phyloP scores from a whole-genome alignment of 192 early-diverging fungal genomes.

The Mortierella hygrophila region DNA sequence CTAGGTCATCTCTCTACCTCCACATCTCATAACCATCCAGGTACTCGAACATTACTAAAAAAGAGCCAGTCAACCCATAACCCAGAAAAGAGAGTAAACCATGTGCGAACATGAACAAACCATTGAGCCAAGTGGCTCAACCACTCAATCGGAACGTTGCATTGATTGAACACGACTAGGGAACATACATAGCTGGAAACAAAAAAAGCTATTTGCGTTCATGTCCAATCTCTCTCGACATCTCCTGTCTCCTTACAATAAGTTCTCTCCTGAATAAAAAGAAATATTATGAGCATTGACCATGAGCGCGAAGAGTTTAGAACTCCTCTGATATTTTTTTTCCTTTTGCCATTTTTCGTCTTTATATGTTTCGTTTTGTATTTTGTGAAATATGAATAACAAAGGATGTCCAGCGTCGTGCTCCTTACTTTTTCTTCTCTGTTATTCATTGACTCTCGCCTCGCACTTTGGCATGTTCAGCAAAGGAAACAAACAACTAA shows the following conservation, averaged over 20 bases:
- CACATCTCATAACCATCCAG: too few species aligned
- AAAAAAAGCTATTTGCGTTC: neutral
- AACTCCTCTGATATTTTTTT: neutral
- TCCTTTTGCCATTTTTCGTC: neutral
- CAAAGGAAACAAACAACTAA: neutral
- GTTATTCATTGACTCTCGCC: neutral
- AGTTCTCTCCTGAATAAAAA: conserved; percentile 5
- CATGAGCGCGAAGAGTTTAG: neutral
- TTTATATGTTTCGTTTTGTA: neutral
- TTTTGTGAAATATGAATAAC: neutral
- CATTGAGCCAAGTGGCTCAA: neutral
- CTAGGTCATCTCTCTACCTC: too few species aligned
- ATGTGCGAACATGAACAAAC: neutral
- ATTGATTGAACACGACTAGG: neutral
- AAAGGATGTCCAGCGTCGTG: neutral
- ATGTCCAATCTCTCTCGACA: neutral
- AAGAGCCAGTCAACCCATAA: neutral
- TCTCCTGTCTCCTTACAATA: neutral
- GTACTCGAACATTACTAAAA: neutral
- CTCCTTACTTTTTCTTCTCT: neutral
- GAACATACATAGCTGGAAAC: neutral
- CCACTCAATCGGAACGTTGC: neutral
- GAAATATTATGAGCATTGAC: neutral
- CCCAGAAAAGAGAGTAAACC: neutral
- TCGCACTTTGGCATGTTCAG: neutral